Base-by-base conservation (phyloP, 2,329 filamentous ascomycete genomes). In the Fusarium sp. region DNA sequence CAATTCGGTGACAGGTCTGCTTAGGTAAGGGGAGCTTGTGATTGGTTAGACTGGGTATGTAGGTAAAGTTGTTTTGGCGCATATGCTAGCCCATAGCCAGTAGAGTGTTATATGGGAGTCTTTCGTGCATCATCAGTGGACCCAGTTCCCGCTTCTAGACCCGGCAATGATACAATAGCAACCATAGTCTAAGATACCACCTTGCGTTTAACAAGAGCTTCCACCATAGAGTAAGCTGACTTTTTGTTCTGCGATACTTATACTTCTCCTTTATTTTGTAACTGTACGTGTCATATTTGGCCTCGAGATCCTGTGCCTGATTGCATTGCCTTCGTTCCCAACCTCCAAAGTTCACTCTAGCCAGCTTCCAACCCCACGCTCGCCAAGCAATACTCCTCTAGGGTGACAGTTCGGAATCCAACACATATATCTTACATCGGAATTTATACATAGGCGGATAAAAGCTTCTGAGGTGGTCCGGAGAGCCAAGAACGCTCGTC, bases 21-120 rank as follows among this genome's bases (percentile, higher is more conserved):
- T 74, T 74, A 74, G 55, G 70, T 74, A 74, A 74, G 44, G 24
- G 1, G 2, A 7, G 22, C 7, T 19, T 33, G 14, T 74, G 55
- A 74, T 74, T 74, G 71, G 71, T 3, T 22, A 3, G 0, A 1
- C 0, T 0, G n/a, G 5, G 1, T 41, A 64, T 37, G 7, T 6
- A 15, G 13, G 1, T 43, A 50, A 14, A 6, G 2, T 19, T 5
- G 28, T 6, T 48, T 55, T 52, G 13, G 6, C 45, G 22, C 46
- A 57, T 56, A 11, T 0, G 14, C 19, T 64, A 60, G 47, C n/a
- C n/a, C 6, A 9, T 66, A 68, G 7, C 2, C 6, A 8, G 7
- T 9, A 1, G 7, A 33, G 5, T 11, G 22, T 3, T 33, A 20
- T 69, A 68, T 39, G 33, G 8, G 40, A 28, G 32, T 26, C 28